Conservation (phyloP, 352 stramenopile species). For the Phytophthora colocasiae region DNA sequence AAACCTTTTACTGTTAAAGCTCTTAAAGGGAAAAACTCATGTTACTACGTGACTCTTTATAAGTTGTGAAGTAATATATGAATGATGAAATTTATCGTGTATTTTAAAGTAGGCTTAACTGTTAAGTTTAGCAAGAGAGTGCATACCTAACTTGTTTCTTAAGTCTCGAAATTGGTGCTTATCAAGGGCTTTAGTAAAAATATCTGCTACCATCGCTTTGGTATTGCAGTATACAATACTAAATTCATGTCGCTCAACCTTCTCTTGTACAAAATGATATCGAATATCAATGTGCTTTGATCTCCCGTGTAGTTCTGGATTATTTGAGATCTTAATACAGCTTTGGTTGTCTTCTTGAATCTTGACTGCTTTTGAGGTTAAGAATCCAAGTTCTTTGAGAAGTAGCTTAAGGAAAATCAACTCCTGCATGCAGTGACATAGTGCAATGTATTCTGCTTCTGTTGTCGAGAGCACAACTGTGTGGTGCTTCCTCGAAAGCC, state of each 20-base stretch:
- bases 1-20: too few relatives aligned
- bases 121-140: too few relatives aligned
- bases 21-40: too few relatives aligned
- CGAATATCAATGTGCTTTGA: neutral
- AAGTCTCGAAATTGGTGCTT: too few relatives aligned
- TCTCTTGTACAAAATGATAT: neutral
- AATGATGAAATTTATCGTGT: too few relatives aligned
- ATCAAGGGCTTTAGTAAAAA: neutral
- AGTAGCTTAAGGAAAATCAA: neutral
- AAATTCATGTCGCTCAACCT: neutral
- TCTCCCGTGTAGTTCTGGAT: neutral
- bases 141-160: too few relatives aligned
- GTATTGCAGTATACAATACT: constrained; percentile 3
- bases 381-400: neutral
- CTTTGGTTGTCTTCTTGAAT: neutral
- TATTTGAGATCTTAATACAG: neutral
- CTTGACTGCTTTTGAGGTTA: neutral
- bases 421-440: constrained; percentile 31
- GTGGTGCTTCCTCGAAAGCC: constrained; percentile 10
- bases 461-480: constrained; percentile 35
- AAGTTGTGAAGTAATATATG: too few relatives aligned
- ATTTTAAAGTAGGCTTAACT: too few relatives aligned
- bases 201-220: neutral
- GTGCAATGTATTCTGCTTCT: constrained; percentile 27
- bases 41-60: too few relatives aligned